These are phyloP conservation scores for Arthrobotrys pseudoclavata DNA, from an alignment of 2,329 filamentous ascomycete genomes.

Conservation along the genomic window DNA sequence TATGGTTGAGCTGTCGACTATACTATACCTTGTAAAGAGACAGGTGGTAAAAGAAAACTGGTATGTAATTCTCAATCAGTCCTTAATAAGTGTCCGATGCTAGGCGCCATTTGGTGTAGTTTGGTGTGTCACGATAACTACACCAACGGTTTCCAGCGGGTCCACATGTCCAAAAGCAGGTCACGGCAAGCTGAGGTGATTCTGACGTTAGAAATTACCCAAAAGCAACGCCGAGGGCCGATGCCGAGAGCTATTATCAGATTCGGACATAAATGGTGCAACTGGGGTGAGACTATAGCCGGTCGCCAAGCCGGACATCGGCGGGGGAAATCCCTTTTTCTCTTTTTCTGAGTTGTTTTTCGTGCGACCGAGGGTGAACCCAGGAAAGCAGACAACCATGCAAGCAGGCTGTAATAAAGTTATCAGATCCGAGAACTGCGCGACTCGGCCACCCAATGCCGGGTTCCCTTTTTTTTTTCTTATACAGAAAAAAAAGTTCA, in stretches of 20 bases:
- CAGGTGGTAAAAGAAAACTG: background rate
- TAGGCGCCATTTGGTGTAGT: background rate
- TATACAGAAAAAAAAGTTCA: background rate
- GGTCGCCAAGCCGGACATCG: conserved; percentile 42
- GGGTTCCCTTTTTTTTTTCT: conserved; percentile 5
- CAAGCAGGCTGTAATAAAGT: conserved; percentile 51
- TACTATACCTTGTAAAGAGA: background rate
- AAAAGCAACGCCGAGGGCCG: conserved; percentile 30
- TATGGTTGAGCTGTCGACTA: background rate
- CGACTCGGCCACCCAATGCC: conserved; percentile 23
- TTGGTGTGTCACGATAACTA: conserved; percentile 2
- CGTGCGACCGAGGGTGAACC: conserved; percentile 16
- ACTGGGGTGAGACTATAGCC: conserved; percentile 16
- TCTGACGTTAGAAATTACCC: conserved; percentile 30
- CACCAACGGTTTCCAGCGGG: conserved; percentile 18
- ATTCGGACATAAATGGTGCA: conserved; percentile 10
- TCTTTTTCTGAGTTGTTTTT: conserved; percentile 13
- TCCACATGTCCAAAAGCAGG: background rate
- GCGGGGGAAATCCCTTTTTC: conserved; percentile 12
- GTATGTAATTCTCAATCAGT: background rate
- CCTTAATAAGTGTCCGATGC: background rate
- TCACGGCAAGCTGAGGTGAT: background rate
- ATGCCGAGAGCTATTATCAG: conserved; percentile 29
- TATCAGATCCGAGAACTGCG: conserved; percentile 53
- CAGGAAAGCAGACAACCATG: conserved; percentile 26